phyloP scores from a whole-genome alignment of 1,284 basidiomycete genomes.

The Ustanciosporium gigantosporum region DNA sequence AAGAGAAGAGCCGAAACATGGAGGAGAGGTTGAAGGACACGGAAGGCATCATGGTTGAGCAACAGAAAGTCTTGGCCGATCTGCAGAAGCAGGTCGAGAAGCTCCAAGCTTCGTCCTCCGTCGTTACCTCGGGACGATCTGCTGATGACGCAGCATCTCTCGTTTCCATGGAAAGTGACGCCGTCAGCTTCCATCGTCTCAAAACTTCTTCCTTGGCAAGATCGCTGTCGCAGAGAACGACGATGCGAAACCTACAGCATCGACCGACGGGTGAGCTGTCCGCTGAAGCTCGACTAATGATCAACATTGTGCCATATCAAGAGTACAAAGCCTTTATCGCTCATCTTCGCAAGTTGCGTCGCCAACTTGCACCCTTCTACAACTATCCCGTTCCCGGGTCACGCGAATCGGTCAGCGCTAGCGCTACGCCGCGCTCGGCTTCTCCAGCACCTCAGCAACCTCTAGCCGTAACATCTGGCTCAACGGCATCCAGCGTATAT shows the following conservation, averaged over 20 bases:
- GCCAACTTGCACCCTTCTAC: slow-evolving; percentile 51
- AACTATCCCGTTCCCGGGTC: slow-evolving; percentile 27
- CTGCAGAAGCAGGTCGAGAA: slow-evolving; percentile 84
- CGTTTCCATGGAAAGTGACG: slow-evolving; percentile 22
- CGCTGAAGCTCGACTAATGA: slow-evolving; percentile 36
- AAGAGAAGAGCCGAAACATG: slow-evolving; percentile 78
- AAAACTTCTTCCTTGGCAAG: slow-evolving; percentile 27
- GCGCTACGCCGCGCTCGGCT: slow-evolving; percentile 25
- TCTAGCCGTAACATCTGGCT: neutral
- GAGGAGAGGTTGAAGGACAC: slow-evolving; percentile 80
- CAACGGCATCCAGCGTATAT: slow-evolving; percentile 14
- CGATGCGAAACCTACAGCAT: slow-evolving; percentile 14
- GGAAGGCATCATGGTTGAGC: slow-evolving; percentile 68
- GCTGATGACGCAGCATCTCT: slow-evolving; percentile 18
- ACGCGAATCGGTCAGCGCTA: slow-evolving; percentile 12
- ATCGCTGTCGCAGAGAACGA: slow-evolving; percentile 22
- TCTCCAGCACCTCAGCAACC: slow-evolving; percentile 18
- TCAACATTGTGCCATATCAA: slow-evolving; percentile 70
- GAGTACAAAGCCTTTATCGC: slow-evolving; percentile 83
- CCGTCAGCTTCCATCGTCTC: slow-evolving; percentile 36
- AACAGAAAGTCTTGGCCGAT: slow-evolving; percentile 68
- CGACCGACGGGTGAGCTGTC: slow-evolving; percentile 14
- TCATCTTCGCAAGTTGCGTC: slow-evolving; percentile 76
- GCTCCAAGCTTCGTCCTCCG: slow-evolving; percentile 9
- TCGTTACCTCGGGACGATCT: no score